A percentile compares a stretch with the other conserved stretches of the same genome.
These are phyloP conservation scores for Marasmius fiardii DNA, from an alignment of 1,284 basidiomycete species.

Conservation along the genomic window DNA sequence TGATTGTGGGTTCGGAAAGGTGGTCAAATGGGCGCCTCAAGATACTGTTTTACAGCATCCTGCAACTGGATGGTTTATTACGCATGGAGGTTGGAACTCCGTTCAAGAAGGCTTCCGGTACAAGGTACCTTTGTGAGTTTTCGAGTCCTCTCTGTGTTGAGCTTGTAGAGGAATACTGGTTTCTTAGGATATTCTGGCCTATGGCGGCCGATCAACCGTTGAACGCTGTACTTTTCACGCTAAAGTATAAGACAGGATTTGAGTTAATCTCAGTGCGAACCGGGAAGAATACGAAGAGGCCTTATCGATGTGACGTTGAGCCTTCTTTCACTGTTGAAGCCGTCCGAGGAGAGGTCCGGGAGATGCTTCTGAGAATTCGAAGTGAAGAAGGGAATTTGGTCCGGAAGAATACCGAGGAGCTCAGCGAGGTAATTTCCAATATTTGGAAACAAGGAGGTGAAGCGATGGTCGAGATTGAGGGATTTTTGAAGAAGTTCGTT, in stretches of 20 bases:
- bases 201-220: slow-evolving; percentile 21
- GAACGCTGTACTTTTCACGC: slow-evolving; percentile 14
- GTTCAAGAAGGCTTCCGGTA: slow-evolving; percentile 9
- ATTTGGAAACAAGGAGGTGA: not conserved
- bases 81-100: slow-evolving; percentile 21
- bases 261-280: slow-evolving; percentile 21
- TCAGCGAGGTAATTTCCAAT: not conserved
- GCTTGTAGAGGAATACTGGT: not conserved
- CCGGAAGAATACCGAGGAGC: not conserved
- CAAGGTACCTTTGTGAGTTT: slow-evolving; percentile 10
- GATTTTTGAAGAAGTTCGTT: not conserved
- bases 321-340: slow-evolving; percentile 4
- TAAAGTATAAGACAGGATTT: slow-evolving; percentile 18
- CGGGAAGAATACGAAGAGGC: slow-evolving; percentile 7
- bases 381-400: not conserved
- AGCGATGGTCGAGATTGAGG: not conserved
- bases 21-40: slow-evolving; percentile 21
- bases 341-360: not conserved
- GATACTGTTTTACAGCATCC: slow-evolving; percentile 20
- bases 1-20: slow-evolving; percentile 14
- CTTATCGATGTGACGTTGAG: slow-evolving; percentile 1
- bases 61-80: slow-evolving; percentile 24
- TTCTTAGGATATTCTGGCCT: slow-evolving; percentile 22
- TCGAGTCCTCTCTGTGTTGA: not conserved
- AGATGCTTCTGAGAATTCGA: not conserved